Evolutionary conservation across 768 basidiomycete species (phyloP), one percentile per base, ranked within the genome.

Genomic region (Saitozyma podzolica): DNA sequence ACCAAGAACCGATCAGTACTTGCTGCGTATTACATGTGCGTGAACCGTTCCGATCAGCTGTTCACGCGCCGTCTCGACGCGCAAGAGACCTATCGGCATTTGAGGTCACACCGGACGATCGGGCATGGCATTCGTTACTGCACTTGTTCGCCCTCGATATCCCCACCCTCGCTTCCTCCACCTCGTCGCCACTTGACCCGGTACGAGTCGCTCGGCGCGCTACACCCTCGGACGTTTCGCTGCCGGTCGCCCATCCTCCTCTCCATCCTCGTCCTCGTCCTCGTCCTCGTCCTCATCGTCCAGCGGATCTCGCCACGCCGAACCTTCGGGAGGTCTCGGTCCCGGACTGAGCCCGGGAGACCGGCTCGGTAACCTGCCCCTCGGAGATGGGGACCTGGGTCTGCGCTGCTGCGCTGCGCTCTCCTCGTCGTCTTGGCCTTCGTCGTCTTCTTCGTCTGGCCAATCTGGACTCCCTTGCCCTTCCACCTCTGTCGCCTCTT

Each of bases 271-370:
- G 40, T 66, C 69, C 11, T 59, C 61, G 11, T 47, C 43, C 49
- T 50, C 58, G 17, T 70, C 69, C 8, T 68, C 74, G 29, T 74
- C 74, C 13, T 73, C 69, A 40, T 61, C 58, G 16, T 73, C 74
- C 47, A 76, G 54, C 20, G 74, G 74, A 61, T 76, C 74, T 40
- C 63, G 56, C 74, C 74, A 76, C 16, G 58, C 63, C 40, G 42
- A 56, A n/a, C 54, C 40, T 6, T 41, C 61, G 14, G 11, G 20
- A 47, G 50, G 40, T 17, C 40, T 17, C 6, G 55, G 60, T 51
- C 67, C 65, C 11, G 71, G 71, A 54, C 71, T 69, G 16, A 70
- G 50, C 16, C 68, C 70, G n/a, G 66, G 71, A 11, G 71, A 67
- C 17, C 71, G 64, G 62, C 68, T 64, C 14, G 66, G 62, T 50